phyloP scores from a whole-genome alignment of 2,329 filamentous ascomycete genomes.

The Endoconidiophora laricicola region DNA sequence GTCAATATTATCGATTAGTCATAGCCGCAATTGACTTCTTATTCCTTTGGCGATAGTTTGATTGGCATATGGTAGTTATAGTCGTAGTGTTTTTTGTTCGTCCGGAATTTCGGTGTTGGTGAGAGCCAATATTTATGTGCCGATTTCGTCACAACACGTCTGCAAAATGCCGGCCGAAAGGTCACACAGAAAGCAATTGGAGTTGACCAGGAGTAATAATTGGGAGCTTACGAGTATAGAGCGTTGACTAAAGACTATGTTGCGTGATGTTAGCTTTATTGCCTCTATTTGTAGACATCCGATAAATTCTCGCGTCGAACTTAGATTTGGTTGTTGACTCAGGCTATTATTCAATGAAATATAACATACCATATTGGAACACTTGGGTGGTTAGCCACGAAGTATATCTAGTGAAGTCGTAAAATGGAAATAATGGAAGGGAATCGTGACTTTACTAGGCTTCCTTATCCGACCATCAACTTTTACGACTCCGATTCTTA shows the following conservation, averaged over 20 bases:
- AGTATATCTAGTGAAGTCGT: no score
- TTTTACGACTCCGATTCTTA: no score
- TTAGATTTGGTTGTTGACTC: no score
- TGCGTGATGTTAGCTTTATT: slow-evolving; percentile 5
- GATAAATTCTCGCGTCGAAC: no score
- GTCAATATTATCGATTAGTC: neutral
- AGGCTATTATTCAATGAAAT: no score
- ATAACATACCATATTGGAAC: no score
- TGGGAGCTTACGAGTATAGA: slow-evolving; percentile 42
- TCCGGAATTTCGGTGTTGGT: neutral
- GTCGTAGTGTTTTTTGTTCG: neutral
- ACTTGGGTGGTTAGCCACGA: no score
- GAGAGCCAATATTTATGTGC: neutral
- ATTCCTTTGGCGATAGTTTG: neutral
- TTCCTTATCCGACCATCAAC: neutral
- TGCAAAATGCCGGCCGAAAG: neutral
- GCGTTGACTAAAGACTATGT: slow-evolving; percentile 25
- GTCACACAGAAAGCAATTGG: neutral
- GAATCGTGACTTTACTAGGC: neutral
- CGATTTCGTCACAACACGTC: no score
- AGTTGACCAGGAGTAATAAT: neutral
- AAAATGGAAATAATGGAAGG: no score
- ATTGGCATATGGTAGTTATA: no score
- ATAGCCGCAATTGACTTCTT: neutral
- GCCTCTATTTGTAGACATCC: no score